Evolutionary conservation across 495 filamentous ascomycete species (phyloP).

Genomic region (Aspergillus nanangensis): DNA sequence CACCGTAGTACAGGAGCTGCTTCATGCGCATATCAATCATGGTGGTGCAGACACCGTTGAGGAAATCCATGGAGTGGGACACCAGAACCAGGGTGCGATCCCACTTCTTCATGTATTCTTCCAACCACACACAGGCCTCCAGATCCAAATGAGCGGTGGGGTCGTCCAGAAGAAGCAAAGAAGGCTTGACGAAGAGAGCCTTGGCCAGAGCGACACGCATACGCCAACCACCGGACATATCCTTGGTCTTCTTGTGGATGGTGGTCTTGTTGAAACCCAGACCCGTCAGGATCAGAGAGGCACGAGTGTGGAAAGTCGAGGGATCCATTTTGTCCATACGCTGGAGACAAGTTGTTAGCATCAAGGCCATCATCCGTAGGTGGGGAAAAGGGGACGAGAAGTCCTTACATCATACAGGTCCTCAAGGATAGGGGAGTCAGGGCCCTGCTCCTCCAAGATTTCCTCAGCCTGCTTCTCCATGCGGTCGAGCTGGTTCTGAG

Average conservation of each 20-base stretch:
- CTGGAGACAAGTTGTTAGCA: slow-evolving; percentile 48
- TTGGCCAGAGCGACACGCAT: slow-evolving; percentile 98
- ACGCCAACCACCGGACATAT: slow-evolving; percentile 99
- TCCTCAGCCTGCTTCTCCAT: slow-evolving; percentile 87
- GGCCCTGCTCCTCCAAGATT: slow-evolving; percentile 84
- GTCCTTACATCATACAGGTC: slow-evolving; percentile 94
- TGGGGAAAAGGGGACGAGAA: slow-evolving; percentile 5
- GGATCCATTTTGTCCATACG: slow-evolving; percentile 99
- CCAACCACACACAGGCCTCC: slow-evolving; percentile 98
- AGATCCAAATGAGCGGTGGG: slow-evolving; percentile 99
- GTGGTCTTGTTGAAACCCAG: slow-evolving; percentile 97
- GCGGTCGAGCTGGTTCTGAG: slow-evolving; percentile 85
- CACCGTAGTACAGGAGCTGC: slow-evolving; percentile 95
- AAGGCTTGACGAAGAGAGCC: slow-evolving; percentile 97
- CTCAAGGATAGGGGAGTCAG: slow-evolving; percentile 85
- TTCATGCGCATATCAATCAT: slow-evolving; percentile 97
- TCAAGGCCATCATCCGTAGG: no score
- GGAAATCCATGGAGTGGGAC: slow-evolving; percentile 96
- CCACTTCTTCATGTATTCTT: slow-evolving; percentile 99
- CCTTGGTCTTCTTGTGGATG: slow-evolving; percentile 98
- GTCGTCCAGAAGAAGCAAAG: slow-evolving; percentile 92
- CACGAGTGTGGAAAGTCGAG: slow-evolving; percentile 97
- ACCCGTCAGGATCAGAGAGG: slow-evolving; percentile 95
- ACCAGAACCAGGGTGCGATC: slow-evolving; percentile 95
- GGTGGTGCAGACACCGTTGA: slow-evolving; percentile 97